Evolutionary conservation across 2,329 filamentous ascomycete species (phyloP).

Genomic region (Hypomyces perniciosus): DNA sequence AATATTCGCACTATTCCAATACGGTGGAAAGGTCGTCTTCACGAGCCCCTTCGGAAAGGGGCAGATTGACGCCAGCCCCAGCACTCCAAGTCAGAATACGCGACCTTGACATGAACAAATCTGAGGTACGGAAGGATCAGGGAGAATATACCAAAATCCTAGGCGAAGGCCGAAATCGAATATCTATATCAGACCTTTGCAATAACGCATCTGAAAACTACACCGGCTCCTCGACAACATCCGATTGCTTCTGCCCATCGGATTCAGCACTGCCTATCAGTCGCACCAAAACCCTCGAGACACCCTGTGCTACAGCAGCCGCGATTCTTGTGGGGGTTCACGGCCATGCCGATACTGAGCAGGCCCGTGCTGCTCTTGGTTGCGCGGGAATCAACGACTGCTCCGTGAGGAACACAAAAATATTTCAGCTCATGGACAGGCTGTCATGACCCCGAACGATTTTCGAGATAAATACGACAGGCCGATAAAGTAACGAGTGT

Average conservation of each 20-base stretch:
- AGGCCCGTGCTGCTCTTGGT: constrained; percentile 9
- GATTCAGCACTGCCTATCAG: neutral
- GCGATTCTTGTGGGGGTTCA: constrained; percentile 11
- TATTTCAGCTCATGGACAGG: constrained; percentile 13
- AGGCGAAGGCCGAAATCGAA: too few relatives aligned
- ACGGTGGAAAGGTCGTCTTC: too few relatives aligned
- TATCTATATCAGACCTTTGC: too few relatives aligned
- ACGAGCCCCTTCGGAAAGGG: too few relatives aligned
- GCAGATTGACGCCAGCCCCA: too few relatives aligned
- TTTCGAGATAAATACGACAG: neutral
- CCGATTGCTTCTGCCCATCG: neutral
- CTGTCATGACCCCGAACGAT: neutral
- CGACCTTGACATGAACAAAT: too few relatives aligned
- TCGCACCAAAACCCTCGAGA: neutral
- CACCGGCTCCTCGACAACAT: neutral
- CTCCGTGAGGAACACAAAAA: constrained; percentile 10
- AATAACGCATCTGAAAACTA: too few relatives aligned
- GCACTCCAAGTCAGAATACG: too few relatives aligned
- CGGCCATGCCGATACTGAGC: constrained; percentile 2
- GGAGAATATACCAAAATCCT: too few relatives aligned
- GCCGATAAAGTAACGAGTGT: neutral
- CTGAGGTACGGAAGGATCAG: too few relatives aligned
- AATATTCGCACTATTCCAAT: too few relatives aligned
- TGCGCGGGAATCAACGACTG: constrained; percentile 7
- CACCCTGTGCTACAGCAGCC: constrained; percentile 11